These are phyloP conservation scores for Mycosarcoma mackinlayi DNA, from an alignment of 1,284 basidiomycete species.

Conservation along the genomic window DNA sequence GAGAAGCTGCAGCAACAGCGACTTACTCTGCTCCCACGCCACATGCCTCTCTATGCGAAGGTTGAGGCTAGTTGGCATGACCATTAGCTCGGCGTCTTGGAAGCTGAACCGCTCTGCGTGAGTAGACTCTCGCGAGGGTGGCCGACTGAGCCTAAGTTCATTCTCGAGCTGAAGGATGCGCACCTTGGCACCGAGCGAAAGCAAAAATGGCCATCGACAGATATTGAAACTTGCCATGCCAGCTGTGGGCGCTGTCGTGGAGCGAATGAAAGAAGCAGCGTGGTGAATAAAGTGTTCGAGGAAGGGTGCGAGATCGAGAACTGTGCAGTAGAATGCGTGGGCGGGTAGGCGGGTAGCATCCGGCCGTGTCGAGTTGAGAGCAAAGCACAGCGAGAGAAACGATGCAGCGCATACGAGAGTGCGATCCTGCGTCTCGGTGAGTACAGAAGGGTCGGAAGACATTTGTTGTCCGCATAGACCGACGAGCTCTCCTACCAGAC, in stretches of 20 bases:
- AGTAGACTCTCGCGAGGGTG: not conserved
- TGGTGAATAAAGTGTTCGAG: constrained; percentile 43
- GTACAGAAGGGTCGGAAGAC: constrained; percentile 31
- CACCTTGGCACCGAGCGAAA: constrained; percentile 51
- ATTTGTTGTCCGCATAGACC: constrained; percentile 43
- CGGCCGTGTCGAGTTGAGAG: constrained; percentile 16
- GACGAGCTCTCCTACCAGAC: constrained; percentile 31
- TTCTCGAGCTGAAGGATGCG: constrained; percentile 51
- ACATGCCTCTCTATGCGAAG: constrained; percentile 23
- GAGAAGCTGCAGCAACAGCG: constrained; percentile 25
- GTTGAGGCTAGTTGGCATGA: constrained; percentile 17
- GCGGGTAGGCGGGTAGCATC: constrained; percentile 7
- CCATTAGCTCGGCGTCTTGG: constrained; percentile 16
- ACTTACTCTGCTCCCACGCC: constrained; percentile 28
- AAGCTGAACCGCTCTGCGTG: not conserved
- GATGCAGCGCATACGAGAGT: constrained; percentile 18
- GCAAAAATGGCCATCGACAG: constrained; percentile 30
- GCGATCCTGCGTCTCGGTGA: constrained; percentile 27
- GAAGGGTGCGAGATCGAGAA: constrained; percentile 42
- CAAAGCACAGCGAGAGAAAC: constrained; percentile 32
- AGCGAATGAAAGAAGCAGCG: constrained; percentile 13
- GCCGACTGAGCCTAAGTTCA: constrained; percentile 26
- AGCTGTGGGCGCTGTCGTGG: not conserved
- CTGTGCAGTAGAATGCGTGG: constrained; percentile 43
- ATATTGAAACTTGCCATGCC: constrained; percentile 40